These are phyloP conservation scores for Nymphaea colorata DNA, from an alignment of 164 flowering plant genomes.

Conservation along the genomic window DNA sequence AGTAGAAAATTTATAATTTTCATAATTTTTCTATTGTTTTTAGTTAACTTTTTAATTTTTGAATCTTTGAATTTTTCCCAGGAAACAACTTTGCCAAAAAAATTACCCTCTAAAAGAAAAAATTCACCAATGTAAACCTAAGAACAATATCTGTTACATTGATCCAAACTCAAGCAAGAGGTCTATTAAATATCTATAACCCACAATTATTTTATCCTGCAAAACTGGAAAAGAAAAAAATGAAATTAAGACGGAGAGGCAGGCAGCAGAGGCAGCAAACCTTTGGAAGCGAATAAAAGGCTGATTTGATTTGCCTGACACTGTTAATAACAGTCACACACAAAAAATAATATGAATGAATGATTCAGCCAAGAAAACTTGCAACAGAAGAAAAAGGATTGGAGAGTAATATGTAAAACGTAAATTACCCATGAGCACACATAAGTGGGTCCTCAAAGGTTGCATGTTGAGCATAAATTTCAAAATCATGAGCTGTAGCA, in stretches of 20 bases:
- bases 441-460: constrained; percentile 82
- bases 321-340: constrained; percentile 19
- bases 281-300: constrained; percentile 74
- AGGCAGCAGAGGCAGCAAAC: constrained; percentile 10
- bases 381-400: neutral
- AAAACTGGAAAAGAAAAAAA: neutral
- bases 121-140: too few relatives aligned
- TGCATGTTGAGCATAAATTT: constrained; percentile 74
- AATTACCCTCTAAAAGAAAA: too few relatives aligned
- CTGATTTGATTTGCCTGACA: constrained; percentile 76
- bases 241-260: neutral
- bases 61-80: too few relatives aligned
- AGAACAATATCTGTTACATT: too few relatives aligned
- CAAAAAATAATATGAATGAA: constrained; percentile 3
- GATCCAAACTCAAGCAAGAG: neutral
- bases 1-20: too few relatives aligned
- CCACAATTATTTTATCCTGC: too few relatives aligned
- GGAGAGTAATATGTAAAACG: neutral
- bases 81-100: too few relatives aligned
- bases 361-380: neutral
- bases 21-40: too few relatives aligned
- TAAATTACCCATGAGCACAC: constrained; percentile 58
- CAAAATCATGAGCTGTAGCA: constrained; percentile 58
- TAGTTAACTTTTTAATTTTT: too few relatives aligned
- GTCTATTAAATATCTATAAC: neutral